Base-by-base conservation (phyloP, 345 rosid genomes). In the Lepidium sativum region DNA sequence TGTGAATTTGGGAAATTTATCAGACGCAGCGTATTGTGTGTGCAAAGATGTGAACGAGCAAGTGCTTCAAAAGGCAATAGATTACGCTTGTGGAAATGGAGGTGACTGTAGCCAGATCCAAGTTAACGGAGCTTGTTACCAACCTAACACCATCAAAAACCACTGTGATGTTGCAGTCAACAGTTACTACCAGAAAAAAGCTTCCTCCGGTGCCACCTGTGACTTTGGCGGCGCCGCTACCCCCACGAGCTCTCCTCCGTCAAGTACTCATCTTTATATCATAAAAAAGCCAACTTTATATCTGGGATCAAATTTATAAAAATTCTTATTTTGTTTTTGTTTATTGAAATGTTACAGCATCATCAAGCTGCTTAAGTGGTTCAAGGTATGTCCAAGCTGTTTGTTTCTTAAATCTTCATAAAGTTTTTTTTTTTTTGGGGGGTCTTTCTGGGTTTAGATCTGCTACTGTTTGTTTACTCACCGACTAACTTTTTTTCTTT, bases 1-100 rank as follows among this genome's bases (percentile, higher is more conserved):
- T 25, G 18, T 23, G 10, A 21, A 8, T 33, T 17, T 49, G 21
- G 14, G 42, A 33, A 38, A 41, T 9, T 2, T 51, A 9, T 20
- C 8, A 89, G 95, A 78, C 61, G 98, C 88, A 9, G 67, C 66
- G 9, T 94, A 90, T 65, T 94, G 99, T 60, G 6, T 90, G 5
- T 94, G 99, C 52, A 94, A 81, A 79, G 90, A 86, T 65, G 96
- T 95, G 35, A 41, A 80, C 65, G 95, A 88, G 8, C 9, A 65
- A 31, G 75, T 32, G 6, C 79, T 86, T 23, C 99, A 94, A 65
- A 94, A 86, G 41, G 48, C 82, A 2, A 47, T 94, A 27, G 99
- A 94, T 69, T 94, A 82, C 61, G 99, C 99, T 9, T 94, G 99
- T 69, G 99, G 99, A 68, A 78, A 81, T 39, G 95, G 95, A 50